These are phyloP conservation scores for Prunus salicina DNA, from an alignment of 306 rosid species.

Conservation along the genomic window DNA sequence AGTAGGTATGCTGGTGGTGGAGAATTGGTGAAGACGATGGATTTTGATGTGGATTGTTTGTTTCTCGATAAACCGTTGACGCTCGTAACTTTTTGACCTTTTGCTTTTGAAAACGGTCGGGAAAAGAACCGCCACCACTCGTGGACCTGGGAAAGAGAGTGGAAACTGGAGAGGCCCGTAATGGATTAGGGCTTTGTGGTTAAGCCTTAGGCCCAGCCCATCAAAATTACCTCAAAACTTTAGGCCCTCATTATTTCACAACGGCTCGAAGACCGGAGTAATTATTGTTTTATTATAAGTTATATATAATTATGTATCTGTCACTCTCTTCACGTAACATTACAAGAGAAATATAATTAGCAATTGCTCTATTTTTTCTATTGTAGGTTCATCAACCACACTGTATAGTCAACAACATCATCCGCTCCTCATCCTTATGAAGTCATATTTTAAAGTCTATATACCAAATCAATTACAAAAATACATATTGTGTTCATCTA, in stretches of 20 bases:
- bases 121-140: background rate
- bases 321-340: too few relatives aligned
- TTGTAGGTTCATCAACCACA: too few relatives aligned
- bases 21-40: background rate
- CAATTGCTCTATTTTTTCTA: too few relatives aligned
- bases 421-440: too few relatives aligned
- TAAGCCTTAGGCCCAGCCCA: background rate
- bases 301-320: too few relatives aligned
- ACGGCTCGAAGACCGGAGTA: too few relatives aligned
- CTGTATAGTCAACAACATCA: too few relatives aligned
- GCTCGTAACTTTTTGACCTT: background rate
- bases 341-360: too few relatives aligned
- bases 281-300: too few relatives aligned
- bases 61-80: constrained; percentile 14
- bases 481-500: too few relatives aligned
- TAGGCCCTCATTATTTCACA: background rate
- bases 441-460: too few relatives aligned
- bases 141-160: background rate
- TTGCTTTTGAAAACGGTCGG: background rate
- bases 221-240: background rate
- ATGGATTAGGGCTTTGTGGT: background rate
- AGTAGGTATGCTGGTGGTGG: background rate
- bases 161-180: background rate
- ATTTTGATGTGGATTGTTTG: background rate
- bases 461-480: too few relatives aligned